These are phyloP conservation scores for Fusarium tjaetaba DNA, from an alignment of 2,329 filamentous ascomycete species.

Conservation along the genomic window DNA sequence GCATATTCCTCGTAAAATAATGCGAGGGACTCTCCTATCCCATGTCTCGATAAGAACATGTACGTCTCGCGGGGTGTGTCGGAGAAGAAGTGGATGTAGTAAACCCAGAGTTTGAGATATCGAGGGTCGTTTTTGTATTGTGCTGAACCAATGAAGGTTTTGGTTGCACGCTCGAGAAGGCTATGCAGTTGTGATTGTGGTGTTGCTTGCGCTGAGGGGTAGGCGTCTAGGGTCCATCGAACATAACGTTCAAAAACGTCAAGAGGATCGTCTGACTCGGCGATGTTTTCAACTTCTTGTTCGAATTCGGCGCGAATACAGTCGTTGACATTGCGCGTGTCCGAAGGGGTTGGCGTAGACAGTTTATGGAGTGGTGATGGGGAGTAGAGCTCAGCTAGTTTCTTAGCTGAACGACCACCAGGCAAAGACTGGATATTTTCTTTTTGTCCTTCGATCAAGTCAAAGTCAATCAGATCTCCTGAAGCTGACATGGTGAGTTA, in stretches of 20 bases:
- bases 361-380: constrained; percentile 68
- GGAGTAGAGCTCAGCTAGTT: constrained; percentile 85
- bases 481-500: constrained; percentile 57
- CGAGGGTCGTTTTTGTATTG: constrained; percentile 96
- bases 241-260: constrained; percentile 97
- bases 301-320: constrained; percentile 86
- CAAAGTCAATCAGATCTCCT: constrained; percentile 76
- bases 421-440: constrained; percentile 97
- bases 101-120: constrained; percentile 92
- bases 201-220: constrained; percentile 92
- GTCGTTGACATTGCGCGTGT: constrained; percentile 81
- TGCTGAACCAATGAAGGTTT: constrained; percentile 81
- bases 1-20: constrained; percentile 98
- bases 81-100: constrained; percentile 92
- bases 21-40: constrained; percentile 85
- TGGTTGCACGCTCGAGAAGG: constrained; percentile 91
- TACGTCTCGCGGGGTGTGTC: constrained; percentile 94
- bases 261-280: constrained; percentile 92
- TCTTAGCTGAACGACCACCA: constrained; percentile 86
- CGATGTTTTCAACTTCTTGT: constrained; percentile 78
- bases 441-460: constrained; percentile 95
- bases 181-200: constrained; percentile 89
- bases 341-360: constrained; percentile 72
- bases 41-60: constrained; percentile 87
- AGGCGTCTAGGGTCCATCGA: constrained; percentile 94